Evolutionary conservation across 306 rosid species (phyloP).

Genomic region (Vigna trinervia): DNA sequence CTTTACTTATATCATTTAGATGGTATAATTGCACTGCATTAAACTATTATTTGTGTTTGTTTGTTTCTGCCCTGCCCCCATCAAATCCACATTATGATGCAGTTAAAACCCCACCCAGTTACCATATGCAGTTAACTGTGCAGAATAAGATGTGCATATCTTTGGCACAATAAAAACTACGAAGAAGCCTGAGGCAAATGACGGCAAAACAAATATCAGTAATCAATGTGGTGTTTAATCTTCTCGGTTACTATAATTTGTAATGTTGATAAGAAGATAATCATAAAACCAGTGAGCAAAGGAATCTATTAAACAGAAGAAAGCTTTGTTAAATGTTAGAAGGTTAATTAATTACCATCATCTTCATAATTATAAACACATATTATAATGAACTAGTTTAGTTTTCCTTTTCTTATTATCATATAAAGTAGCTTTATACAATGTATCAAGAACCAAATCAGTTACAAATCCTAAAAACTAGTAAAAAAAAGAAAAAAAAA

Average conservation of each 20-base stretch:
- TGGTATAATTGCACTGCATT: slow-evolving; percentile 12
- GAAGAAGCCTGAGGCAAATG: slow-evolving; percentile 70
- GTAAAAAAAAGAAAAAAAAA: too few relatives aligned
- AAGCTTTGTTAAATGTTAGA: too few relatives aligned
- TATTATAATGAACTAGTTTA: too few relatives aligned
- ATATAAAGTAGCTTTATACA: too few relatives aligned
- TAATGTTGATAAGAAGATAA: not conserved
- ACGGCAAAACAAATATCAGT: slow-evolving; percentile 52
- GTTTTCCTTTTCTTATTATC: too few relatives aligned
- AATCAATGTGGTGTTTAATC: not conserved
- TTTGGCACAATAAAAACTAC: slow-evolving; percentile 87
- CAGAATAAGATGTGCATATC: slow-evolving; percentile 70
- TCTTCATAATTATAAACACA: too few relatives aligned
- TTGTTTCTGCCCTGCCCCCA: slow-evolving; percentile 1
- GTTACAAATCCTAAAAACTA: too few relatives aligned
- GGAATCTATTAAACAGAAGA: not conserved
- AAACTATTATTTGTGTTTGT: not conserved
- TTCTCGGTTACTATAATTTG: not conserved
- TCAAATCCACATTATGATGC: slow-evolving; percentile 33
- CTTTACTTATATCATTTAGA: not conserved
- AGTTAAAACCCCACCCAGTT: slow-evolving; percentile 42
- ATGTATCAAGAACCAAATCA: too few relatives aligned
- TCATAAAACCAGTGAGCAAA: not conserved
- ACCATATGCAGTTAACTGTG: slow-evolving; percentile 81
- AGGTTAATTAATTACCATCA: too few relatives aligned